phyloP scores from a whole-genome alignment of 148 eudicot species.

The Rhododendron griersonianum region DNA sequence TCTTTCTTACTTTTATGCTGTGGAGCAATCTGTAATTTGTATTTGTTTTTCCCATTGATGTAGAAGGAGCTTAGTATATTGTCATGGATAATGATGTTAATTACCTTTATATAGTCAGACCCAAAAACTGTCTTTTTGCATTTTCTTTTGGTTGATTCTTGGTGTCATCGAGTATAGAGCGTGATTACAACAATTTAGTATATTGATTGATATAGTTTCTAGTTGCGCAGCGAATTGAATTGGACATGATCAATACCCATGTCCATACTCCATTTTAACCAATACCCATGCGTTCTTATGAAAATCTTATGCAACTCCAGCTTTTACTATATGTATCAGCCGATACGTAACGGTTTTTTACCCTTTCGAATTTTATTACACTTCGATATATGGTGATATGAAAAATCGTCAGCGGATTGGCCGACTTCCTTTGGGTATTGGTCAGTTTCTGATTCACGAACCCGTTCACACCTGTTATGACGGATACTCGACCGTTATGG shows the following conservation, averaged over 20 bases:
- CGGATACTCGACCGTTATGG: no score
- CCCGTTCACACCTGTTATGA: no score
- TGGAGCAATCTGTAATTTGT: conserved; percentile 1
- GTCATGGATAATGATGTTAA: background rate
- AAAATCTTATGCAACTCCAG: no score
- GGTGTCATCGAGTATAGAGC: background rate
- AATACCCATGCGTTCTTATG: background rate
- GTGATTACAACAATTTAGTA: background rate
- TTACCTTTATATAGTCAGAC: background rate
- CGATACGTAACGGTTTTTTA: no score
- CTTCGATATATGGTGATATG: no score
- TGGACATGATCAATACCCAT: background rate
- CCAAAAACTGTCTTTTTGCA: background rate
- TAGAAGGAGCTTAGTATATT: background rate
- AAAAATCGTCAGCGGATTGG: no score
- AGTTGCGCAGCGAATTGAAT: background rate
- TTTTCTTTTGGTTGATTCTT: background rate
- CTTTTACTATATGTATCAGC: no score
- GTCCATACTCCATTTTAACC: background rate
- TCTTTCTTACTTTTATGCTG: background rate
- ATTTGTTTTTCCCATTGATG: background rate
- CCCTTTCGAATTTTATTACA: no score
- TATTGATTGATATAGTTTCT: background rate
- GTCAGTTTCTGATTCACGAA: no score
- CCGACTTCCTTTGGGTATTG: no score